Evolutionary conservation across 495 filamentous ascomycete species (phyloP).

Genomic region (Clohesyomyces aquaticus): DNA sequence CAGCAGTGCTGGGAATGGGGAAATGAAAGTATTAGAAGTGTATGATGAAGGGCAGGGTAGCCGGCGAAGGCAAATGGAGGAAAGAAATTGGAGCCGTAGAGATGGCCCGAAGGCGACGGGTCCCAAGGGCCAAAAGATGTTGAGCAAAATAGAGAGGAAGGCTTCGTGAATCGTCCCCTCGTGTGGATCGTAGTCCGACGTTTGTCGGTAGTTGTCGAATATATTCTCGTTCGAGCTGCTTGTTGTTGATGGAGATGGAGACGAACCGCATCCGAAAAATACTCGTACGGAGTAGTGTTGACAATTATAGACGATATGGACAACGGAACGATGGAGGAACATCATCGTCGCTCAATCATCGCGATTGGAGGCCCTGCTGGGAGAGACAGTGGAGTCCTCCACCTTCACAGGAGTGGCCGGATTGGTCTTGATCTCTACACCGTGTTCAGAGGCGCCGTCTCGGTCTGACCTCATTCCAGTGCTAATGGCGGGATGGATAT

Average conservation of each 20-base stretch:
- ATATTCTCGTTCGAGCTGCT: neutral
- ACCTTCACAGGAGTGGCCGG: slow-evolving; percentile 37
- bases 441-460: slow-evolving; percentile 31
- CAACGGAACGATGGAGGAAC: neutral
- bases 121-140: neutral
- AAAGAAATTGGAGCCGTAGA: neutral
- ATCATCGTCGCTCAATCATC: slow-evolving; percentile 8
- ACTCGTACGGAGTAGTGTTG: slow-evolving; percentile 3
- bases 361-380: slow-evolving; percentile 18
- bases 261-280: slow-evolving; percentile 18
- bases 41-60: neutral
- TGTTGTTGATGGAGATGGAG: neutral
- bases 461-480: slow-evolving; percentile 21
- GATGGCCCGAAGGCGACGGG: neutral
- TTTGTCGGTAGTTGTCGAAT: neutral
- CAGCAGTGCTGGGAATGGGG: neutral
- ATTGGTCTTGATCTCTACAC: slow-evolving; percentile 32
- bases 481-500: slow-evolving; percentile 19
- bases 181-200: neutral
- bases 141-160: neutral
- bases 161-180: neutral
- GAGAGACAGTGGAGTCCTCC: slow-evolving; percentile 15
- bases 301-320: neutral
- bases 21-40: neutral
- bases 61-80: neutral